Conservation (phyloP, 805 yeast species). For the Candida pseudofarinosa region DNA sequence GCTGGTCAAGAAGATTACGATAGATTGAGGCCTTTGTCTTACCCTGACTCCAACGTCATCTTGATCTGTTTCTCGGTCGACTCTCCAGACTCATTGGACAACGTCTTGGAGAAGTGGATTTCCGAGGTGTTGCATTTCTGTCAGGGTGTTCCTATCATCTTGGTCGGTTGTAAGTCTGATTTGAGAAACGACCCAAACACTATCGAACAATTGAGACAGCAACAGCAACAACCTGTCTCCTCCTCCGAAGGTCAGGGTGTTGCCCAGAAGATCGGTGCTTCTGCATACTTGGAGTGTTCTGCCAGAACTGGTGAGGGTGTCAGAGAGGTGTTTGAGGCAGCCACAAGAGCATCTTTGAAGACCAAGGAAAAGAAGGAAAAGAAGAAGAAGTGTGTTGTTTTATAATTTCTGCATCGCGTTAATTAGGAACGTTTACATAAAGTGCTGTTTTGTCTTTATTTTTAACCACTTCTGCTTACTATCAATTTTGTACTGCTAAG, state of each 20-base stretch:
- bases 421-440: neutral
- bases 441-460: neutral
- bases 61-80: conserved; percentile 89
- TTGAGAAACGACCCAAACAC: conserved; percentile 79
- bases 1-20: conserved; percentile 98
- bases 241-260: conserved; percentile 80
- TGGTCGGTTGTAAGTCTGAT: conserved; percentile 91
- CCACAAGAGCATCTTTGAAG: conserved; percentile 84
- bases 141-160: conserved; percentile 87
- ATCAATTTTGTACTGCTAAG: neutral
- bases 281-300: conserved; percentile 85
- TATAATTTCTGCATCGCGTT: conserved; percentile 33
- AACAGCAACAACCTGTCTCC: conserved; percentile 77
- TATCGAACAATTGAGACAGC: conserved; percentile 67
- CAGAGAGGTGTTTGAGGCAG: conserved; percentile 87
- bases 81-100: conserved; percentile 87
- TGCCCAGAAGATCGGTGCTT: conserved; percentile 86
- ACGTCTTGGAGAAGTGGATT: conserved; percentile 95
- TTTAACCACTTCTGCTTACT: neutral
- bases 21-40: conserved; percentile 84
- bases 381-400: conserved; percentile 69
- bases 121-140: conserved; percentile 92
- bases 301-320: conserved; percentile 91
- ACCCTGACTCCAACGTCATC: conserved; percentile 90
- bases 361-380: conserved; percentile 56